These are phyloP conservation scores for Tieghemiomyces parasiticus DNA, from an alignment of 192 early-diverging fungal genomes.

Conservation along the genomic window DNA sequence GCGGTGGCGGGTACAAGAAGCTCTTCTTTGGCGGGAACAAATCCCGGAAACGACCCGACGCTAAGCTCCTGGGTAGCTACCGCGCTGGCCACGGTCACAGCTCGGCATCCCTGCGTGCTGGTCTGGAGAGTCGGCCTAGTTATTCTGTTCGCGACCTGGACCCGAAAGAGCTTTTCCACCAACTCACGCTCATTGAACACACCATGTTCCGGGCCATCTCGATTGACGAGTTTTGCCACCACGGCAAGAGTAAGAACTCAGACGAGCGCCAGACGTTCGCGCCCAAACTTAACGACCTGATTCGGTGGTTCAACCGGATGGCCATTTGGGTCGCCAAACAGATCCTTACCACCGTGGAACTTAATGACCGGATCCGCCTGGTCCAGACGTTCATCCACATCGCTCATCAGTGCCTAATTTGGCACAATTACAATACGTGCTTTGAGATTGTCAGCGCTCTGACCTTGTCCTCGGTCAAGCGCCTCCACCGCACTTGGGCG, in stretches of 20 bases:
- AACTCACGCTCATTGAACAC: conserved; percentile 65
- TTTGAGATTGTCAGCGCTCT: conserved; percentile 35
- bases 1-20: conserved; percentile 1
- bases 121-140: no score
- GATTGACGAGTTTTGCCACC: conserved; percentile 44
- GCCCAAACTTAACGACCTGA: conserved; percentile 27
- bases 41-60: not conserved
- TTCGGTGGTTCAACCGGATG: conserved; percentile 35
- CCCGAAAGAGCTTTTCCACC: conserved; percentile 47
- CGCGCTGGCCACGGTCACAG: not conserved
- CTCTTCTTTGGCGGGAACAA: conserved; percentile 9
- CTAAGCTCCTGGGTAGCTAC: not conserved
- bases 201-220: conserved; percentile 44
- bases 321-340: conserved; percentile 31
- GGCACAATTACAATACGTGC: conserved; percentile 31
- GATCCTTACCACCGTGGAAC: conserved; percentile 25
- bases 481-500: conserved; percentile 21
- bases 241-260: conserved; percentile 16
- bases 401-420: conserved; percentile 32
- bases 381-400: conserved; percentile 30
- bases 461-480: conserved; percentile 26
- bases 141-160: conserved; percentile 30
- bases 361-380: conserved; percentile 23
- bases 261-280: conserved; percentile 11
- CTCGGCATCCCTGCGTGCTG: no score